These are phyloP conservation scores for Naganishia friedmannii DNA, from an alignment of 768 basidiomycete species.

Conservation along the genomic window DNA sequence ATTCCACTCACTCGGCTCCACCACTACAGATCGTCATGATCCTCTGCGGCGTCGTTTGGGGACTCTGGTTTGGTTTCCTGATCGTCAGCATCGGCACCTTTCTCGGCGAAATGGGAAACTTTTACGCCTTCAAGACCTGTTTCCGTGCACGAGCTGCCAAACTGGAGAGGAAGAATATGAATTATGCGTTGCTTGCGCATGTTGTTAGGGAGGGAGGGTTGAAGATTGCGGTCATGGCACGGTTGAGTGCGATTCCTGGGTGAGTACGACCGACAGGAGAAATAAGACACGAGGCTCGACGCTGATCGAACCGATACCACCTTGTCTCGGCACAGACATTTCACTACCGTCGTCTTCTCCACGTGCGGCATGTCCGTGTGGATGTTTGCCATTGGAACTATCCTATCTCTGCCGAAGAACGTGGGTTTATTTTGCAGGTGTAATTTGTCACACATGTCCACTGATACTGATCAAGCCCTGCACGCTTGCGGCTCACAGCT, in stretches of 20 bases:
- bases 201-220: constrained; percentile 53
- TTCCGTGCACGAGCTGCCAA: constrained; percentile 42
- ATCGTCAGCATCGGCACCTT: constrained; percentile 46
- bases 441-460: too few species aligned
- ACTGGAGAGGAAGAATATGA: constrained; percentile 47
- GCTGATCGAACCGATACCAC: too few species aligned
- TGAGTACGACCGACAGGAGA: too few species aligned
- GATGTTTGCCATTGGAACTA: constrained; percentile 43
- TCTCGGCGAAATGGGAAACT: constrained; percentile 49
- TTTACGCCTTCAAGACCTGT: constrained; percentile 46
- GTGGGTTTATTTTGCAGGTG: too few species aligned
- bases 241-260: constrained; percentile 52
- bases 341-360: constrained; percentile 46
- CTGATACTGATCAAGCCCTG: background rate
- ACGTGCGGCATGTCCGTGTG: constrained; percentile 49
- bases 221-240: constrained; percentile 48
- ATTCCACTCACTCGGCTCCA: background rate
- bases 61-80: constrained; percentile 51
- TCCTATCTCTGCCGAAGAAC: constrained; percentile 47
- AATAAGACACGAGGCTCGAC: too few species aligned
- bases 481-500: constrained; percentile 60
- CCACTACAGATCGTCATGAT: constrained; percentile 44
- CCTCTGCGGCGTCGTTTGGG: constrained; percentile 52
- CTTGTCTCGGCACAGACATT: constrained; percentile 24
- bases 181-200: constrained; percentile 51